phyloP scores from a whole-genome alignment of 2,329 filamentous ascomycete genomes.

The Orbilia blumenaviensis region DNA sequence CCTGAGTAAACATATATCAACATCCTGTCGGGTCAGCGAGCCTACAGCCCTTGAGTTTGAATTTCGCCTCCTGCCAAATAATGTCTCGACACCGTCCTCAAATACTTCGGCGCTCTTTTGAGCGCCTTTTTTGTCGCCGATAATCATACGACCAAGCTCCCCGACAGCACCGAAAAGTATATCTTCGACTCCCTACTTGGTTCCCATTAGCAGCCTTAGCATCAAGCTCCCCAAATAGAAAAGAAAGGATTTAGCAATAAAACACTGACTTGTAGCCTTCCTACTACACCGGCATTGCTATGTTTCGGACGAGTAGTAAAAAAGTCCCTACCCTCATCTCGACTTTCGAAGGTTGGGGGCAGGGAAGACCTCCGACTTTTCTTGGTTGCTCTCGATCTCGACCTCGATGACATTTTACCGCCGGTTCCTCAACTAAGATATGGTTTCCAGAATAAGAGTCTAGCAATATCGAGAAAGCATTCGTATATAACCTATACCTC shows the following conservation, averaged over 20 bases:
- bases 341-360: background rate
- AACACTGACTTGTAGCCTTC: constrained; percentile 1
- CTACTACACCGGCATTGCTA: background rate
- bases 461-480: too few species aligned
- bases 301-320: background rate
- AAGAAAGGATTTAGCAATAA: too few species aligned
- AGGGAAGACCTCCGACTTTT: background rate
- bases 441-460: too few species aligned
- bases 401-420: too few species aligned
- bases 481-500: too few species aligned
- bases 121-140: background rate
- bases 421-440: too few species aligned
- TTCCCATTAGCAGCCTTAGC: too few species aligned
- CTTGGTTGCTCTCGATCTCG: background rate
- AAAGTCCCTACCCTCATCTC: background rate
- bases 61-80: background rate
- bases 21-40: background rate
- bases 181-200: constrained; percentile 2
- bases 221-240: too few species aligned
- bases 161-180: constrained; percentile 8
- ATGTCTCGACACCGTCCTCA: background rate
- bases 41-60: background rate
- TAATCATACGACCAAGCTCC: background rate
- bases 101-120: constrained; percentile 12
- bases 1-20: background rate